Conservation (phyloP, 2,329 filamentous ascomycete genomes). For the Colletotrichum scovillei region DNA sequence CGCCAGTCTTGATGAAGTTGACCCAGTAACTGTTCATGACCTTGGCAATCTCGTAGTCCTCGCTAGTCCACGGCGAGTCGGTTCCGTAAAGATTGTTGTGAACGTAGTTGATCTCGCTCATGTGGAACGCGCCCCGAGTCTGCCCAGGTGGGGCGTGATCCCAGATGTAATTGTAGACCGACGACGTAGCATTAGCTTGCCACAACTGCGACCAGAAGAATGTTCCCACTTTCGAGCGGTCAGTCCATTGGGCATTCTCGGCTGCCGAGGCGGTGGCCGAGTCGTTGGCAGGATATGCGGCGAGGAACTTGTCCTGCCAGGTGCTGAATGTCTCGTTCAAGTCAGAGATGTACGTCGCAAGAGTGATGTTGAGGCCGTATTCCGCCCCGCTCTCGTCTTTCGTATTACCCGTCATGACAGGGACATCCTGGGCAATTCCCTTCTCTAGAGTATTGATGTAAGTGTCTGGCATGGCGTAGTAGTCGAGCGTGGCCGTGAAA, state of each 20-base stretch:
- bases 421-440: too few species aligned
- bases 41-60: not conserved
- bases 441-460: too few species aligned
- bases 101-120: constrained; percentile 51
- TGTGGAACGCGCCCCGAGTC: constrained; percentile 47
- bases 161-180: not conserved
- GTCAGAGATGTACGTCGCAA: not conserved
- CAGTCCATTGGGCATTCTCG: not conserved
- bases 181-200: not conserved
- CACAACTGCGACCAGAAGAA: constrained; percentile 13
- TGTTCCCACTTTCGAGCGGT: not conserved
- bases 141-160: constrained; percentile 38
- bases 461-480: too few species aligned
- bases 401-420: too few species aligned
- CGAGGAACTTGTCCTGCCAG: not conserved
- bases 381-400: too few species aligned
- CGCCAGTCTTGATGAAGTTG: not conserved
- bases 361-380: not conserved
- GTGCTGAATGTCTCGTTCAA: not conserved
- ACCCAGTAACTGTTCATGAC: not conserved
- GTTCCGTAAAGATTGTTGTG: constrained; percentile 47
- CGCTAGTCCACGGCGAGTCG: not conserved
- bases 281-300: not conserved
- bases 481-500: too few species aligned
- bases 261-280: not conserved